A percentile compares a stretch with the other conserved stretches of the same genome.
These are phyloP conservation scores for Macaranga tanarius DNA, from an alignment of 441 rosid species.

Conservation along the genomic window DNA sequence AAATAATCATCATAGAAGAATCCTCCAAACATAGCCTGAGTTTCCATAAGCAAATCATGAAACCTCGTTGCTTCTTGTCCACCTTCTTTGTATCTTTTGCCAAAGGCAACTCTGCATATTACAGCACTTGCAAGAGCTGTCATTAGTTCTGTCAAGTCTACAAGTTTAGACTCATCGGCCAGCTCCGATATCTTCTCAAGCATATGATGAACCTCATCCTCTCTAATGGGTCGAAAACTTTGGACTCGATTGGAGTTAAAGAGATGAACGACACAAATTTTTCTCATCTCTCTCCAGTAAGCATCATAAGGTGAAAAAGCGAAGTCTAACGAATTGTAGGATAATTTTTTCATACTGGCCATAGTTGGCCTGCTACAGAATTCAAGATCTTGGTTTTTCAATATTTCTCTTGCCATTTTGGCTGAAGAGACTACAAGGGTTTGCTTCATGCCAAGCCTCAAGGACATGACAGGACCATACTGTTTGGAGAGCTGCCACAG, in stretches of 20 bases:
- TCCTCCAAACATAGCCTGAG: constrained; percentile 8
- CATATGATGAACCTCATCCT: constrained; percentile 41
- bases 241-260: constrained; percentile 39
- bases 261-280: constrained; percentile 33
- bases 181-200: constrained; percentile 26
- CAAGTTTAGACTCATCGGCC: background rate
- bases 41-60: constrained; percentile 8
- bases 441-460: background rate
- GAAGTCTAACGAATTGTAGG: background rate
- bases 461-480: background rate
- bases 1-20: constrained; percentile 26
- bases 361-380: background rate
- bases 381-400: background rate
- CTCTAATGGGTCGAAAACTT: constrained; percentile 36
- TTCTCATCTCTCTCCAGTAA: constrained; percentile 42
- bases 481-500: constrained; percentile 10
- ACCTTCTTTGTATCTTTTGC: constrained; percentile 35
- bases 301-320: constrained; percentile 31
- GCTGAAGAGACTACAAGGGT: background rate
- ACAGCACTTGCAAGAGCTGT: background rate
- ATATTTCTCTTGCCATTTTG: background rate
- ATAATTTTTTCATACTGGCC: too few relatives aligned
- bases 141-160: background rate
- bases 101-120: constrained; percentile 20
- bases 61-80: constrained; percentile 50